Evolutionary conservation across 352 stramenopile species (phyloP).

Genomic region (Phytophthora sansomeana): DNA sequence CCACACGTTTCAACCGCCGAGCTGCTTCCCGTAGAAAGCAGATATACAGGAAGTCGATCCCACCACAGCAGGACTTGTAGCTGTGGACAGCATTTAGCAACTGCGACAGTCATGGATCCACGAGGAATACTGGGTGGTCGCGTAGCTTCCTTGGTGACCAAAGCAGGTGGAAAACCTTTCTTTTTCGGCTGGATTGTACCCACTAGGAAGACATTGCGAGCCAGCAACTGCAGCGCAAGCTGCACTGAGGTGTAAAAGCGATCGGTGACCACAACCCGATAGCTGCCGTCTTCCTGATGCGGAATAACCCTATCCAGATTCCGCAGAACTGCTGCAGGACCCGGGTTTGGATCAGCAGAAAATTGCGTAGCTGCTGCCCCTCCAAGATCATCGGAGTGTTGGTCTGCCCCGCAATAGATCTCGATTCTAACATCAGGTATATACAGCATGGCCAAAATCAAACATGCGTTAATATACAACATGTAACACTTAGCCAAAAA

Average conservation of each 20-base stretch:
- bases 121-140: neutral
- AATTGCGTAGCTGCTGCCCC: neutral
- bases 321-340: slow-evolving; percentile 7
- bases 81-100: slow-evolving; percentile 2
- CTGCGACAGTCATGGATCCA: neutral
- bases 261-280: slow-evolving; percentile 15
- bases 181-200: slow-evolving; percentile 25
- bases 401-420: slow-evolving; percentile 11
- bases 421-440: slow-evolving; percentile 14
- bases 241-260: slow-evolving; percentile 29
- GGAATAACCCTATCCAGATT: slow-evolving; percentile 15
- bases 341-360: slow-evolving; percentile 18
- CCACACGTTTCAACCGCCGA: neutral
- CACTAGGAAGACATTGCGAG: slow-evolving; percentile 16
- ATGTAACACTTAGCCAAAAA: slow-evolving; percentile 18
- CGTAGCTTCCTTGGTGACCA: neutral
- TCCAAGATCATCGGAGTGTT: slow-evolving; percentile 10
- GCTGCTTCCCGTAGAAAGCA: slow-evolving; percentile 8
- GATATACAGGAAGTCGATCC: slow-evolving; percentile 3
- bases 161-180: neutral
- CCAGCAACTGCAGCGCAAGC: slow-evolving; percentile 19
- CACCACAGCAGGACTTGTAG: slow-evolving; percentile 1
- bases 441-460: slow-evolving; percentile 2
- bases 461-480: slow-evolving; percentile 17
- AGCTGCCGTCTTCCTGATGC: neutral